Conservation (phyloP, 208 protist species). For the Herpetomonas samuelpessoai region DNA sequence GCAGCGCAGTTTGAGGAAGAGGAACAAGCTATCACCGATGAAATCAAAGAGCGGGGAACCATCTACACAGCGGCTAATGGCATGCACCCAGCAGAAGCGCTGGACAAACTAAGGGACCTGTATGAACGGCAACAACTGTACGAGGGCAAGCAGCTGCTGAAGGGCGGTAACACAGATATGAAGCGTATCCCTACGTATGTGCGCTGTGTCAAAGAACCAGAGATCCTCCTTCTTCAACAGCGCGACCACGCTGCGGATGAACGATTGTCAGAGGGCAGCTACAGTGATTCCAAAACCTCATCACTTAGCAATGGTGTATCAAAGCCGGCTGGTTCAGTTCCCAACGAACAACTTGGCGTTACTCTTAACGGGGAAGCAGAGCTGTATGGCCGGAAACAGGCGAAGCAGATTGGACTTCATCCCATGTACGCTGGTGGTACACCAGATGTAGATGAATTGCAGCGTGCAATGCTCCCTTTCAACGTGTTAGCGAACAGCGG, state of each 20-base stretch:
- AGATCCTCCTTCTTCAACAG: background rate
- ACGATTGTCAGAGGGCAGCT: background rate
- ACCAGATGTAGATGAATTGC: background rate
- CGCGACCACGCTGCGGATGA: background rate
- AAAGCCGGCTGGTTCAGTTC: too few relatives aligned
- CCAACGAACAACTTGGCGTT: too few relatives aligned
- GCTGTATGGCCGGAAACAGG: background rate
- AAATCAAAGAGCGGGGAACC: background rate
- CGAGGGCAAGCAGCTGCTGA: background rate
- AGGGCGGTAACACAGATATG: background rate
- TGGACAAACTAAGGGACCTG: conserved; percentile 27
- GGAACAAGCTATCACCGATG: conserved; percentile 4
- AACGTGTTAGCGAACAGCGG: background rate
- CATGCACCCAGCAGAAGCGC: conserved; percentile 23
- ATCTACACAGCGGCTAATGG: background rate
- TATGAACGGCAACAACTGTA: background rate
- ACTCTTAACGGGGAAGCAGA: too few relatives aligned
- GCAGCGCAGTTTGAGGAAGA: too few relatives aligned
- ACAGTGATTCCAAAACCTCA: background rate
- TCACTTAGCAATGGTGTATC: background rate
- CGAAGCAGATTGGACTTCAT: background rate
- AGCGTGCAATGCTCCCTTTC: background rate
- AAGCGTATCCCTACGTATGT: background rate
- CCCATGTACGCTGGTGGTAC: background rate
- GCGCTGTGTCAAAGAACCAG: background rate